Evolutionary conservation across 345 rosid genomes (phyloP), one percentile per base, ranked within the genome.

Genomic region (Eucalyptus curtisii): DNA sequence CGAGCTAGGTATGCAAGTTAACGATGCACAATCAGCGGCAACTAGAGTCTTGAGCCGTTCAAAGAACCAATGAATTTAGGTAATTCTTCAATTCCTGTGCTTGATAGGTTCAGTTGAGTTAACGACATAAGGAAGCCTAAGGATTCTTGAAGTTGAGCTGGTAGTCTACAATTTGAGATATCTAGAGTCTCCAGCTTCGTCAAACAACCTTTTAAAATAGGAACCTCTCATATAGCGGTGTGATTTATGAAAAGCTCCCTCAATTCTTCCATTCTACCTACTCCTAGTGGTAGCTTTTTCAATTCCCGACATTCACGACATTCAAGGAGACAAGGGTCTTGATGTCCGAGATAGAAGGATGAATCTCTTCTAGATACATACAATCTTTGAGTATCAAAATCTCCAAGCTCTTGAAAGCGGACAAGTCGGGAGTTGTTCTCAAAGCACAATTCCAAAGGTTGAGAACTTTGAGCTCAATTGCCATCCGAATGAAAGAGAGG

Each of bases 231-330:
- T 66, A 66, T 15, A 66, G 0, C 1, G 4, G 79, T 15, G 0
- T 0, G 0, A 66, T 7, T 1, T 8, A 66, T 5, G 42, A 31
- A 0, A 66, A 66, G 79, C 79, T 66, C 2, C 2, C 22, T 66
- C 6, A 31, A 68, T 3, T 68, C 2, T 31, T 31, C 0, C 80
- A 68, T 68, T 68, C 79, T 66, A 31, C 42, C 79, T 66, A 66
- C 79, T 31, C 79, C 20, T 66, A 5, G 13, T 0, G 40, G 79
- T 4, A 66, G 0, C 20, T 31, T 1, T 22, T 66, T n/a, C 6
- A 66, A 4, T 15, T n/a, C 0, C 0, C 1, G 0, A 66, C 79
- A 66, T 0, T 8, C 0, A 8, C 4, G 1, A 66, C 11, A 14
- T 66, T 15, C 40, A 66, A 66, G 79, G 22, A n/a, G 40, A 66